phyloP scores from a whole-genome alignment of 1,139 yeast genomes.

The Nakaseomyces uthaithaninus region DNA sequence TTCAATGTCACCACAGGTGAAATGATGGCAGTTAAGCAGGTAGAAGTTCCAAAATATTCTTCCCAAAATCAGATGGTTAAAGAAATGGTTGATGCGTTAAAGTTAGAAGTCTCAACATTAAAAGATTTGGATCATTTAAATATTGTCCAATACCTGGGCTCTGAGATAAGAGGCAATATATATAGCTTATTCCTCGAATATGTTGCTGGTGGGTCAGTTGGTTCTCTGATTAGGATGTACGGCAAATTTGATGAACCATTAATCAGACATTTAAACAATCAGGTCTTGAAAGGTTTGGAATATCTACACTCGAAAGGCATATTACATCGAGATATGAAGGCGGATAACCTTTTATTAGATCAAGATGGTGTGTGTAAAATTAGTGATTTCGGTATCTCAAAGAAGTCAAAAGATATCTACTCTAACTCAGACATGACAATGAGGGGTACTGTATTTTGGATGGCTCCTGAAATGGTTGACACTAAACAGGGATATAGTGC shows the following conservation, averaged over 20 bases:
- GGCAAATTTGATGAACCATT: conserved; percentile 80
- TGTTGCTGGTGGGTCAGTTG: conserved; percentile 96
- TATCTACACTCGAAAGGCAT: conserved; percentile 84
- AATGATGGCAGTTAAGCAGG: conserved; percentile 98
- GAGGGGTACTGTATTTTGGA: conserved; percentile 99
- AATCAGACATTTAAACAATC: conserved; percentile 66
- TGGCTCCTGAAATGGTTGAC: conserved; percentile 98
- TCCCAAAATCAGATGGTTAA: conserved; percentile 40
- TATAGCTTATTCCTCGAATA: conserved; percentile 87
- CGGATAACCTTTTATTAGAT: conserved; percentile 84
- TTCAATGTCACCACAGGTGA: conserved; percentile 95
- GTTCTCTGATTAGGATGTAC: conserved; percentile 71
- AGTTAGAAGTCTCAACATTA: conserved; percentile 88
- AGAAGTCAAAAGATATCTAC: conserved; percentile 77
- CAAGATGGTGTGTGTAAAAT: conserved; percentile 92
- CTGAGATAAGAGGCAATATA: conserved; percentile 65
- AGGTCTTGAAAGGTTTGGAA: conserved; percentile 73
- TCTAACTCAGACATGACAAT: conserved; percentile 92
- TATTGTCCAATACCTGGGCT: conserved; percentile 92
- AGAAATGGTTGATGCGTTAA: conserved; percentile 67
- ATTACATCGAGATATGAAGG: conserved; percentile 89
- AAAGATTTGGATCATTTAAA: conserved; percentile 90
- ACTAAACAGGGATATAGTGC: conserved; percentile 93
- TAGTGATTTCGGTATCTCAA: conserved; percentile 94
- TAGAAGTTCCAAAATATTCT: conserved; percentile 50